A percentile compares a stretch with the other conserved stretches of the same genome.
phyloP scores from a whole-genome alignment of 805 yeast species.

The Hanseniaspora pseudoguilliermondii region DNA sequence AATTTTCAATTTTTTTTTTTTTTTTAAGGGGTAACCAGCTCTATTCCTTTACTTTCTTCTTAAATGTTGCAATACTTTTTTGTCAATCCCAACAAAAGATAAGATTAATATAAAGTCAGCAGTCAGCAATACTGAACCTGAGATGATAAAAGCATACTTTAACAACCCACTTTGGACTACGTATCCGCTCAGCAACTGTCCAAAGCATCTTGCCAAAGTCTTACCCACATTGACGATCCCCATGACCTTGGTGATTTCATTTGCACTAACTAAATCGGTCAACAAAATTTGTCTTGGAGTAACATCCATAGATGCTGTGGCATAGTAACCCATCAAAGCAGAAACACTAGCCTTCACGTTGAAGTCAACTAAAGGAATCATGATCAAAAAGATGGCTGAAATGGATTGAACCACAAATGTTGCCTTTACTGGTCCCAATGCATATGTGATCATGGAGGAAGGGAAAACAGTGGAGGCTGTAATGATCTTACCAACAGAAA shows the following conservation, averaged over 20 bases:
- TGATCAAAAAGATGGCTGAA: conserved; percentile 50
- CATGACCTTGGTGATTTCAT: conserved; percentile 62
- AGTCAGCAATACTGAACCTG: conserved; percentile 35
- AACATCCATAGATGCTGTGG: conserved; percentile 74
- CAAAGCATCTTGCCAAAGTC: conserved; percentile 70
- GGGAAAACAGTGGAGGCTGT: conserved; percentile 64
- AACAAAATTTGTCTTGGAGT: conserved; percentile 78
- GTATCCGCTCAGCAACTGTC: conserved; percentile 69
- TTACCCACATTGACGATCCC: conserved; percentile 80
- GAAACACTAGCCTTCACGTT: conserved; percentile 35
- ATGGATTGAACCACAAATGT: conserved; percentile 67
- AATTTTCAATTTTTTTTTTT: no score
- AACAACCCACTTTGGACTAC: conserved; percentile 43
- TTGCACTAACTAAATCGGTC: conserved; percentile 48
- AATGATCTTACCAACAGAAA: conserved; percentile 48
- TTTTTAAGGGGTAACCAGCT: not conserved
- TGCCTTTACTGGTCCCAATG: conserved; percentile 67
- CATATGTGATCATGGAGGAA: conserved; percentile 55
- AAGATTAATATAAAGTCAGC: conserved; percentile 28
- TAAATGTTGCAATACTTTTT: conserved; percentile 20
- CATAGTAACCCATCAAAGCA: conserved; percentile 42
- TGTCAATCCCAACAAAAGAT: conserved; percentile 27
- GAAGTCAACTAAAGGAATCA: conserved; percentile 37
- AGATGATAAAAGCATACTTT: conserved; percentile 41
- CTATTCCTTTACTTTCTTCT: not conserved